These are phyloP conservation scores for Ogataea nonfermentans DNA, from an alignment of 805 yeast genomes.

Conservation along the genomic window DNA sequence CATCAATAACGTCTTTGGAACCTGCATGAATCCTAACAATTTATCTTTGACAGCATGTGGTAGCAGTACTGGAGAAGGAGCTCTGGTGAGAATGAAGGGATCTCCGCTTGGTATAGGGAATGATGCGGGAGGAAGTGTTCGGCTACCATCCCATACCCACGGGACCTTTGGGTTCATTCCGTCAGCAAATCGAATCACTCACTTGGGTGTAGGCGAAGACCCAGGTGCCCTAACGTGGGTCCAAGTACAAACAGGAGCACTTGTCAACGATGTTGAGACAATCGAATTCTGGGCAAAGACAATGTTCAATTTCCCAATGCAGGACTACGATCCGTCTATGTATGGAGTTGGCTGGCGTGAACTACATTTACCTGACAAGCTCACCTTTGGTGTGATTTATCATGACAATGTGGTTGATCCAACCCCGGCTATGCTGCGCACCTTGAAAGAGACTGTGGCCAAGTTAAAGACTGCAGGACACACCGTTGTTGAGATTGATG, in stretches of 20 bases:
- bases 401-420: constrained; percentile 45
- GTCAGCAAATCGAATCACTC: constrained; percentile 36
- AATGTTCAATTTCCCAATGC: constrained; percentile 43
- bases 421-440: constrained; percentile 23
- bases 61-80: constrained; percentile 62
- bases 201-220: constrained; percentile 34
- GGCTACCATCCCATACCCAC: constrained; percentile 55
- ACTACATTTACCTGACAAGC: constrained; percentile 21
- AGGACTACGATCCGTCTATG: constrained; percentile 57
- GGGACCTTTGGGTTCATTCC: constrained; percentile 56
- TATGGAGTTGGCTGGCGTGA: constrained; percentile 46
- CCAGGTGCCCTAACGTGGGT: constrained; percentile 51
- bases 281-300: constrained; percentile 47
- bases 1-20: constrained; percentile 48
- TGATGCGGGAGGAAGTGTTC: constrained; percentile 61
- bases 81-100: constrained; percentile 51
- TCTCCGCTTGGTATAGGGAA: constrained; percentile 58
- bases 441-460: background rate
- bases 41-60: constrained; percentile 56
- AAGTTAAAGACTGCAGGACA: constrained; percentile 40
- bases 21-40: constrained; percentile 50
- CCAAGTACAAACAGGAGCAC: constrained; percentile 34
- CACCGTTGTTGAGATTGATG: constrained; percentile 47
- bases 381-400: constrained; percentile 43
- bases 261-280: constrained; percentile 50